Evolutionary conservation across 371 early-diverging fungal genomes (phyloP).

Genomic region (Syncephalastrum sp.): DNA sequence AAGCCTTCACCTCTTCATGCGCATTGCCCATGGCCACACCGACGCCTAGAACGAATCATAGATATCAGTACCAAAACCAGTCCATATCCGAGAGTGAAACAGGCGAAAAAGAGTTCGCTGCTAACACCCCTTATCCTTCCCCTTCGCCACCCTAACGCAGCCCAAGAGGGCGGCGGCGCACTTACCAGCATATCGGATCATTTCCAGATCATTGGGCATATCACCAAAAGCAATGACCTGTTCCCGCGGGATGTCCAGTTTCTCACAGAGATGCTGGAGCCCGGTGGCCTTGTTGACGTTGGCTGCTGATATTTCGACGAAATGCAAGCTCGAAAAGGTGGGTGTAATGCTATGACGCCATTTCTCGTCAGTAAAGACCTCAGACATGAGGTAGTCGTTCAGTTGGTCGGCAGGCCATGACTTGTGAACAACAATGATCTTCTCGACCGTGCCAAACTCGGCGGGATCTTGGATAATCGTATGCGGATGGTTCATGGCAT

Average conservation of each 20-base stretch:
- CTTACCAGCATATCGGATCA: conserved; percentile 1
- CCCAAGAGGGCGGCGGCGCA: too few relatives aligned
- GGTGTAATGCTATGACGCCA: conserved; percentile 28
- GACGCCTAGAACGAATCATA: conserved; percentile 11
- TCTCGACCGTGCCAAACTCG: conserved; percentile 32
- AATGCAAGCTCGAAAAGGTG: conserved; percentile 45
- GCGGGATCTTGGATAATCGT: conserved; percentile 18
- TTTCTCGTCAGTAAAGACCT: conserved; percentile 24
- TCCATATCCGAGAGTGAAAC: too few relatives aligned
- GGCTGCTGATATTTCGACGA: conserved; percentile 54
- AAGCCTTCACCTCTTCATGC: conserved; percentile 30
- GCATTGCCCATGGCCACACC: conserved; percentile 46
- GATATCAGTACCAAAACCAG: too few relatives aligned
- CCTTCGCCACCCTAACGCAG: too few relatives aligned
- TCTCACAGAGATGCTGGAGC: conserved; percentile 33
- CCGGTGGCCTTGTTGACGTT: conserved; percentile 54
- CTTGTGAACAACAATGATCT: conserved; percentile 35
- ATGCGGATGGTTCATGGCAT: conserved; percentile 23
- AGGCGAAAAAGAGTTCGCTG: neutral
- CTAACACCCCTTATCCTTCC: neutral
- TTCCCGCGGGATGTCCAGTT: conserved; percentile 18
- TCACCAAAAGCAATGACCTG: conserved; percentile 57
- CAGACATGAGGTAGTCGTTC: conserved; percentile 19
- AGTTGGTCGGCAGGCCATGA: conserved; percentile 30
- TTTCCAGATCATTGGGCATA: conserved; percentile 19